Evolutionary conservation across 495 filamentous ascomycete genomes (phyloP), one percentile per base, ranked within the genome.

Genomic region (Neurospora sp.): DNA sequence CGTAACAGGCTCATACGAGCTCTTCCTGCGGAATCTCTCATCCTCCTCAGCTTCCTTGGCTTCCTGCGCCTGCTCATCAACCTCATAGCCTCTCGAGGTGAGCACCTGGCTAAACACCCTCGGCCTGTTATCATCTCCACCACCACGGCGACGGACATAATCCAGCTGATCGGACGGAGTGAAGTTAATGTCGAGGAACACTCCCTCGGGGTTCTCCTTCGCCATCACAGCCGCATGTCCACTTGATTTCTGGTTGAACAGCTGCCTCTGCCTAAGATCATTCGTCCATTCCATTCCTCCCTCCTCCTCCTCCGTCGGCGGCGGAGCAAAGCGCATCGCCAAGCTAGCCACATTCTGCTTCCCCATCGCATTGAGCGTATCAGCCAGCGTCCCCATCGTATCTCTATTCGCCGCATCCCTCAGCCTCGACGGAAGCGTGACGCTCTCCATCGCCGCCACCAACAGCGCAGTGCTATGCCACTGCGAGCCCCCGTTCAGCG

Each of bases 401-500:
- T 84, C 84, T 7, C 84, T 83, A 35, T 80, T 79, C n/a, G 84
- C 78, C 39, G 81, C 82, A 4, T 86, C 82, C 59, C 87, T 89
- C 71, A 97, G 80, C 39, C 94, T 86, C 10, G 92, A 89, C 14
- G 93, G 93, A 38, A 99, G 82, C 4, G 90, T 93, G 40, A 90
- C 87, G 38, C 88, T 94, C 80, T 99, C 96, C 38, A 98, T 76
- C 9, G 93, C 92, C 6, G 90, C 87, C 9, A 90, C 89, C 74
- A 97, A 84, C 35, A 98, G 81, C 9, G 91, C 95, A 16, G 92
- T 91, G 20, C 85, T 89, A 74, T 97, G 90, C 96, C 96, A 99
- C 75, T 85, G 82, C 8, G 92, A 96, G 10, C 82, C 81, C 40
- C 77, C 75, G 77, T 97, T 88, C 35, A 98, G 76, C 31, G 81